Base-by-base conservation (phyloP, 1,284 basidiomycete species). In the Malassezia brasiliensis region DNA sequence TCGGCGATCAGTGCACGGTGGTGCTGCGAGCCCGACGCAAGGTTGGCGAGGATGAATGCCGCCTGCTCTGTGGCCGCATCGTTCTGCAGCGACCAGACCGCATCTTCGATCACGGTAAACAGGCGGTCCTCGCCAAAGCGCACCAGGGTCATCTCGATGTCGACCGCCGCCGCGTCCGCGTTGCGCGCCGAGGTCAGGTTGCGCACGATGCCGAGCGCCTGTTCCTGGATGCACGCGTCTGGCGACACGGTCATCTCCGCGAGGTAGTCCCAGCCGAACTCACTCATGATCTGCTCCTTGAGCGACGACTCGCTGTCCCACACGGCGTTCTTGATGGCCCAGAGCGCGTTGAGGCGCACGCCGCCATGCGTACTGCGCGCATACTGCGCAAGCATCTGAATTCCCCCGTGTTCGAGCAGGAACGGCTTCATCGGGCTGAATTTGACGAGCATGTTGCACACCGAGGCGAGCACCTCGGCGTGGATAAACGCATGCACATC, bases 301-400 rank as follows among this genome's bases (percentile, higher is more conserved):
- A 63, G 44, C 6, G 56, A 35, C 14, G 53, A 41, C 15, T 67
- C 64, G 19, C 59, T 53, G 34, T 61, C 52, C 25, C 62, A 68
- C 12, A 72, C 52, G 8, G 70, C 48, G 37, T 74, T 74, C 47
- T 72, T 74, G 37, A 74, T 49, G 10, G 65, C 69, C 67, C 71
- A 74, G 4, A 74, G 45, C 1, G 69, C 66, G 34, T 70, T 65
- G 20, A 66, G 46, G 8, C 62, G 57, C 37, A 65, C 46, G 14
- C 25, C 14, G 14, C 36, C 38, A 8, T 22, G 31, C 3, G 32
- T 12, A 1, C 38, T 48, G 40, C 51, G 61, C 9, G 58, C 57
- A 3, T 69, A 51, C 32, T 54, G 28, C 2, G 68, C 62, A 10
- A 72, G 56, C 17, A 36, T 50, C 44, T 61, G 55, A 10, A 72